Percentiles rank a stretch among this genome's conserved stretches.
phyloP scores from a whole-genome alignment of 2,329 filamentous ascomycete genomes.

The Aspergillus versicolor region DNA sequence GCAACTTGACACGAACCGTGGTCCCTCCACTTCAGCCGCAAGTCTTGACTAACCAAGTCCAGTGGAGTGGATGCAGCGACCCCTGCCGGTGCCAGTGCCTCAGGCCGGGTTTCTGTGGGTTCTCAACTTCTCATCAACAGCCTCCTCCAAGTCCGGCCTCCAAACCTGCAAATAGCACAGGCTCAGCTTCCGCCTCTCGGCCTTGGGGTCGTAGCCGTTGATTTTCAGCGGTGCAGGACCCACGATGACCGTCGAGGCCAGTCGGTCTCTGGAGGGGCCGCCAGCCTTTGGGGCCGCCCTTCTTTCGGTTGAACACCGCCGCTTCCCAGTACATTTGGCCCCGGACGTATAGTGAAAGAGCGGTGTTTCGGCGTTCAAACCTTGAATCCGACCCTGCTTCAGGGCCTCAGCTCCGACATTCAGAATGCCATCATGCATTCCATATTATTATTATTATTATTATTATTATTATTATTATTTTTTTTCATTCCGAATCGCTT shows the following conservation, averaged over 20 bases:
- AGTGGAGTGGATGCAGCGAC: not conserved
- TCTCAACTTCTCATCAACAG: not conserved
- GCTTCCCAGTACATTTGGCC: constrained; percentile 1
- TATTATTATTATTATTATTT: not conserved
- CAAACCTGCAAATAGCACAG: no score
- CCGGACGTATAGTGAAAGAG: not conserved
- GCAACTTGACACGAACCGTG: not conserved
- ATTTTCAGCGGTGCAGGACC: not conserved
- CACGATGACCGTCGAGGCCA: not conserved
- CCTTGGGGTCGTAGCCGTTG: no score
- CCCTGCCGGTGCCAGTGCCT: no score
- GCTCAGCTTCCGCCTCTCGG: no score
- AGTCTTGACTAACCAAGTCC: not conserved
- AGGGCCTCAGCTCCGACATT: constrained; percentile 5
- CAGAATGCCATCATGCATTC: no score
- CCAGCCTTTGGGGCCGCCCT: no score
- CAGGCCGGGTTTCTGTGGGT: no score
- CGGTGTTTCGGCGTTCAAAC: not conserved
- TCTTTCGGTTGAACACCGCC: not conserved
- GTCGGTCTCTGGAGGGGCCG: no score
- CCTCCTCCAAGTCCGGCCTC: not conserved
- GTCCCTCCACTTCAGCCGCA: not conserved
- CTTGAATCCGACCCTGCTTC: not conserved
- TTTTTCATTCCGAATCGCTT: not conserved
- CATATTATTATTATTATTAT: not conserved